Base-by-base conservation (phyloP, 768 basidiomycete species). In the Lentinula detonsa region DNA sequence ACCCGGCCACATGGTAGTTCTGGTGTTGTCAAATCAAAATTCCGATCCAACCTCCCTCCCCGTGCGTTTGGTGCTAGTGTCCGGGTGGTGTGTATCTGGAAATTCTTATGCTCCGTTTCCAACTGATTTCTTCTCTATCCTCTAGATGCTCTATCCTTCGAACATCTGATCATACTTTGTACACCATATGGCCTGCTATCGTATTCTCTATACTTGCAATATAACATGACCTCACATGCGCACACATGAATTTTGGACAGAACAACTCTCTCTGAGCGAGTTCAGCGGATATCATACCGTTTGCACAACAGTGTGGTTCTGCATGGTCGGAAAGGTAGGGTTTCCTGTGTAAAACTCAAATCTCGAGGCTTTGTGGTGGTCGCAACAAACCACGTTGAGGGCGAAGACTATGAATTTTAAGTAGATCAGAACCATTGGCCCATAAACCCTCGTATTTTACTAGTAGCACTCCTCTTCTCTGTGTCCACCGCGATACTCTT, bases 21-120 rank as follows among this genome's bases (percentile, higher is more conserved):
- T 66, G 96, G 96, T 71, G 93, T 95, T 69, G 95, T 98, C 69
- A 95, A 95, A 79, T 88, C 92, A 78, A 97, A 97, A 84, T 98
- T 98, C 86, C 81, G 83, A 65, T 85, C 85, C 70, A 98, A 98
- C 84, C 87, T 98, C 67, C 95, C 96, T 66, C 93, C 96, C 64
- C 89, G 89, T 68, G 85, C 90, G 63, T 97, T 98, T 74, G 96
- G 95, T 77, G 95, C 94, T 60, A 84, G 84, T 70, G 89, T 94
- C 73, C 89, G 94, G 74, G 82, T 96, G 75, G 93, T 96, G 77
- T 66, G 91, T 85, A 9, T 21, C 21, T 59, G 51, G 37, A 15
- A 55, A 54, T 16, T 37, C 16, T 23, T 21, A 5, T 35, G 39
- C n/a, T 48, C 35, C n/a, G 35, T n/a, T 9, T 9, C 11, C 16